phyloP scores from a whole-genome alignment of 257 asterid genomes.

The Hygrophila difformis region DNA sequence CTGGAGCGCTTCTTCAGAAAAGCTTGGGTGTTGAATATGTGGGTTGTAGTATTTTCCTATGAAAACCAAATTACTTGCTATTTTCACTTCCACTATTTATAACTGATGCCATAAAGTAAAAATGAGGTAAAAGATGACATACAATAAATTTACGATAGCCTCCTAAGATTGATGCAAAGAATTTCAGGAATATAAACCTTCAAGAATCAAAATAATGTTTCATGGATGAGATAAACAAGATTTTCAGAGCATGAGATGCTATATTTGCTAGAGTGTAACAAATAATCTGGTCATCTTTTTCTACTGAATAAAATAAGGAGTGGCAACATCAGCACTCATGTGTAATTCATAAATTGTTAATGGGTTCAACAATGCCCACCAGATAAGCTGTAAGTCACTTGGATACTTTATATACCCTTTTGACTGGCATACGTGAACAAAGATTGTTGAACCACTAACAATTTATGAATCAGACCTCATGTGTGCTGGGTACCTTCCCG shows the following conservation, averaged over 20 bases:
- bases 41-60: constrained; percentile 82
- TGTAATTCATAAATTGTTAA: constrained; percentile 16
- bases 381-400: constrained; percentile 69
- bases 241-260: too few relatives aligned
- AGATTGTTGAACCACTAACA: too few relatives aligned
- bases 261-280: too few relatives aligned
- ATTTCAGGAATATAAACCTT: constrained; percentile 83
- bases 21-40: constrained; percentile 85
- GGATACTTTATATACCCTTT: too few relatives aligned
- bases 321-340: too few relatives aligned
- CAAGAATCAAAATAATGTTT: constrained; percentile 19
- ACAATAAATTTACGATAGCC: constrained; percentile 97
- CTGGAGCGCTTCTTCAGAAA: constrained; percentile 91
- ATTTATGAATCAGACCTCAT: too few relatives aligned
- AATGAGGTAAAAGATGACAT: constrained; percentile 38
- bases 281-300: too few relatives aligned
- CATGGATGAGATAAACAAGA: too few relatives aligned
- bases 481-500: too few relatives aligned
- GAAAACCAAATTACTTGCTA: not conserved
- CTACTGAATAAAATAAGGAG: too few relatives aligned
- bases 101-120: not conserved
- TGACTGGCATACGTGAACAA: too few relatives aligned
- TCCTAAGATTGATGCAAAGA: constrained; percentile 85
- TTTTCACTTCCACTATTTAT: too few relatives aligned
- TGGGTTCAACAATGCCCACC: constrained; percentile 42